Conservation (phyloP, 139 green algal genomes). For the Diplosphaera chodatii region DNA sequence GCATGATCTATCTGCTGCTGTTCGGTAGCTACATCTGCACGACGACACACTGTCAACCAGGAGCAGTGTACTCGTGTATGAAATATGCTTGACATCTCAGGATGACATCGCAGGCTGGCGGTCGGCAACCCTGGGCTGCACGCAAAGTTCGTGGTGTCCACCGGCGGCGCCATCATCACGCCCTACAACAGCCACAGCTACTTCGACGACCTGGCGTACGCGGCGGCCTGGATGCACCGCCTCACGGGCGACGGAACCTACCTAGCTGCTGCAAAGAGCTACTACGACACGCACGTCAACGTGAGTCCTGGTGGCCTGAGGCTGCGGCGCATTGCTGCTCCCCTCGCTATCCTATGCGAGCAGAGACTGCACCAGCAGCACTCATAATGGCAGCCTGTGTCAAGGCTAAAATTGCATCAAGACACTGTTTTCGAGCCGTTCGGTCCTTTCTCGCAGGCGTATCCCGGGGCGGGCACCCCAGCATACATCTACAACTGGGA, state of each 20-base stretch:
- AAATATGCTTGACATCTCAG: too few species aligned
- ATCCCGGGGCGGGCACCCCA: neutral
- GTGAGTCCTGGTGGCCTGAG: neutral
- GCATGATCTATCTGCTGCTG: neutral
- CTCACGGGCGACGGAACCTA: slow-evolving; percentile 30
- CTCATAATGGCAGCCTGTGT: too few species aligned
- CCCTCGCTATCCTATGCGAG: too few species aligned
- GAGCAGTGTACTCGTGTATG: too few species aligned
- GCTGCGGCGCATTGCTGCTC: too few species aligned
- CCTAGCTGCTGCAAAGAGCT: slow-evolving; percentile 6
- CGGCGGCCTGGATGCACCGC: slow-evolving; percentile 35
- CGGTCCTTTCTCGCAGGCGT: neutral
- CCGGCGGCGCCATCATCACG: neutral
- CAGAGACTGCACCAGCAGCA: too few species aligned
- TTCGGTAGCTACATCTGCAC: too few species aligned
- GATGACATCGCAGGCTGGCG: neutral
- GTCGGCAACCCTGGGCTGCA: neutral
- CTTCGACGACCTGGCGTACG: slow-evolving; percentile 34
- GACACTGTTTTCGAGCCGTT: too few species aligned
- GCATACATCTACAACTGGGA: neutral
- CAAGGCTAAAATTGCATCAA: too few species aligned
- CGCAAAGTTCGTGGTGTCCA: neutral
- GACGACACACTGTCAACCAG: too few species aligned
- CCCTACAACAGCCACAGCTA: slow-evolving; percentile 26
- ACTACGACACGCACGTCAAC: neutral